These are phyloP conservation scores for Sutorius australiensis DNA, from an alignment of 768 basidiomycete species.

Conservation along the genomic window DNA sequence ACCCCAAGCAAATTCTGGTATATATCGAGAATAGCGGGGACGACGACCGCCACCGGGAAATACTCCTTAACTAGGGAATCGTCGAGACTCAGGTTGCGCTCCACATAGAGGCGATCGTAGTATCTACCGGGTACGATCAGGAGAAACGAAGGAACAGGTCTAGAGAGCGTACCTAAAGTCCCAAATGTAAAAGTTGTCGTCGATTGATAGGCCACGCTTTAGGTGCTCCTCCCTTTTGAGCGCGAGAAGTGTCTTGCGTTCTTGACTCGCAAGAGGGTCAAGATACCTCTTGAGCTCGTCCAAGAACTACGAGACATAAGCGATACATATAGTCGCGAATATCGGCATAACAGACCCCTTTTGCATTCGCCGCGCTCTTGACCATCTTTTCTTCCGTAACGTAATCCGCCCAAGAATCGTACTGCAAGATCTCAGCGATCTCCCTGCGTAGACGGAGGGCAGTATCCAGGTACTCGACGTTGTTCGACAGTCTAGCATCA, in stretches of 20 bases:
- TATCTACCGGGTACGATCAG: conserved; percentile 20
- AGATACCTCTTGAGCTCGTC: conserved; percentile 72
- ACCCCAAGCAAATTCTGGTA: conserved; percentile 83
- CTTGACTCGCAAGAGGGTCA: conserved; percentile 65
- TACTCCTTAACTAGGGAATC: conserved; percentile 82
- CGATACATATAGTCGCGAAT: neutral
- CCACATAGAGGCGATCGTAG: conserved; percentile 44
- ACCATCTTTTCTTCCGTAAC: conserved; percentile 85
- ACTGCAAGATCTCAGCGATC: conserved; percentile 65
- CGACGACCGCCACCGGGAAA: conserved; percentile 82
- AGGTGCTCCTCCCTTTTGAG: conserved; percentile 75
- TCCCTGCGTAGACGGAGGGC: conserved; percentile 67
- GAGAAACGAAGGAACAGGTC: neutral
- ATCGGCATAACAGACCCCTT: conserved; percentile 40
- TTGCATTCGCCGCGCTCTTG: conserved; percentile 60
- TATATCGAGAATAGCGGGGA: conserved; percentile 76
- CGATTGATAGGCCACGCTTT: conserved; percentile 54
- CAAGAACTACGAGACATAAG: conserved; percentile 53
- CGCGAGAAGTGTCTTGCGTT: conserved; percentile 60
- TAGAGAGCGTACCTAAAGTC: conserved; percentile 59
- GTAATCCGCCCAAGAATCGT: conserved; percentile 82
- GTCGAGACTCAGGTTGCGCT: conserved; percentile 65
- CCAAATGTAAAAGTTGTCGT: conserved; percentile 77
- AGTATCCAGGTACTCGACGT: conserved; percentile 66
- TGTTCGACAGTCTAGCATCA: conserved; percentile 65